A percentile compares a stretch with the other conserved stretches of the same genome.
phyloP scores from a whole-genome alignment of 176 grass and related monocot species.

The Coix lacrymajobi region DNA sequence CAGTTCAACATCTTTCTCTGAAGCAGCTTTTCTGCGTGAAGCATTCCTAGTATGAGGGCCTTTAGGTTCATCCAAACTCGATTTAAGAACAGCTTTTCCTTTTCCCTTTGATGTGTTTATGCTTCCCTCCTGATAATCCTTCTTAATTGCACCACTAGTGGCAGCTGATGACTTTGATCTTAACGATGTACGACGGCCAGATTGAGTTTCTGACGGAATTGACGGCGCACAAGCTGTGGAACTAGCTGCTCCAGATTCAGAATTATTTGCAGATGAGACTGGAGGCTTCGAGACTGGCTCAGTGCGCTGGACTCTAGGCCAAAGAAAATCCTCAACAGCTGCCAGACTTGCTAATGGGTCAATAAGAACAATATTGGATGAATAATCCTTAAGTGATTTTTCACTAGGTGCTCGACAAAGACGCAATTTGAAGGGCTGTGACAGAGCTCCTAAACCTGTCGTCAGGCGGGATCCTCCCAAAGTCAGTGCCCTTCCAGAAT shows the following conservation, averaged over 20 bases:
- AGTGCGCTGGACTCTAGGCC: conserved; percentile 68
- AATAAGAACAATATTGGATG: conserved; percentile 89
- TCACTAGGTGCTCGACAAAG: conserved; percentile 73
- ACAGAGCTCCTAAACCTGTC: conserved; percentile 59
- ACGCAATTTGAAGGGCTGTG: conserved; percentile 81
- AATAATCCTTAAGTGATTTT: conserved; percentile 83
- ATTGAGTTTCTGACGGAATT: conserved; percentile 33
- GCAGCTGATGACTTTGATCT: conserved; percentile 58
- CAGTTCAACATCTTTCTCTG: conserved; percentile 64
- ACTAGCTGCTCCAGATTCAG: conserved; percentile 49
- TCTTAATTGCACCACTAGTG: conserved; percentile 43
- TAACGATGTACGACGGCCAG: conserved; percentile 42
- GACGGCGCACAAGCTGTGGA: conserved; percentile 24
- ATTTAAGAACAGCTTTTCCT: conserved; percentile 78
- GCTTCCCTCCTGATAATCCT: conserved; percentile 46
- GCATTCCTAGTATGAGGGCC: conserved; percentile 69
- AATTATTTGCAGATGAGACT: conserved; percentile 41
- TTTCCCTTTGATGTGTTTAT: conserved; percentile 60
- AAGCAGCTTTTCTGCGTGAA: conserved; percentile 43
- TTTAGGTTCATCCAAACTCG: conserved; percentile 42
- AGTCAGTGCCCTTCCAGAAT: conserved; percentile 54
- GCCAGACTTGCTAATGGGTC: conserved; percentile 77
- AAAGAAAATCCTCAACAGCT: conserved; percentile 87
- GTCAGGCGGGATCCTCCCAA: conserved; percentile 46
- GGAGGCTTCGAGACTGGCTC: conserved; percentile 52